phyloP scores from a whole-genome alignment of 192 early-diverging fungal species.

The Piromyces finnis region DNA sequence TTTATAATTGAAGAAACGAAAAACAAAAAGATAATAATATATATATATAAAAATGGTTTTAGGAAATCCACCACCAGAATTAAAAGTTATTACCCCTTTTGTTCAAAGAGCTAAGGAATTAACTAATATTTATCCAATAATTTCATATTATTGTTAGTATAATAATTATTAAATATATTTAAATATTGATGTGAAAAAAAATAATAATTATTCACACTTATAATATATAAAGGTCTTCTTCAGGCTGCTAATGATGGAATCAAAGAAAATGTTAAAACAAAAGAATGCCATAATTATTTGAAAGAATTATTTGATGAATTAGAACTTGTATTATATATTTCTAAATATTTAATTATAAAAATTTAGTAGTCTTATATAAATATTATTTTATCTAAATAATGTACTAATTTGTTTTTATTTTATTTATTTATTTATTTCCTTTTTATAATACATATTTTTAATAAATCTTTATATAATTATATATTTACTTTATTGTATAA shows the following conservation, averaged over 20 bases:
- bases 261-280: slow-evolving; percentile 32
- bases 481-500: too few relatives aligned
- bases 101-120: slow-evolving; percentile 73
- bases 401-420: too few relatives aligned
- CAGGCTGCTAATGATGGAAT: slow-evolving; percentile 19
- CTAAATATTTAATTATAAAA: not conserved
- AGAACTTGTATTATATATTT: slow-evolving; percentile 39
- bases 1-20: too few relatives aligned
- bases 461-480: too few relatives aligned
- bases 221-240: not conserved
- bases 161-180: too few relatives aligned
- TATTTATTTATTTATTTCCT: too few relatives aligned
- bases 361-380: too few relatives aligned
- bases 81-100: slow-evolving; percentile 46
- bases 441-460: too few relatives aligned
- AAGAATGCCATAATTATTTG: slow-evolving; percentile 42
- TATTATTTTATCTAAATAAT: too few relatives aligned
- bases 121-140: slow-evolving; percentile 56
- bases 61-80: slow-evolving; percentile 1
- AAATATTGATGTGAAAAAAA: too few relatives aligned
- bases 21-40: too few relatives aligned
- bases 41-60: not conserved
- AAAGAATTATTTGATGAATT: slow-evolving; percentile 50
- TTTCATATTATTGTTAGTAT: slow-evolving; percentile 79
- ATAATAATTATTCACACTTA: too few relatives aligned